These are phyloP conservation scores for Citrullus mucosospermus DNA, from an alignment of 306 rosid genomes.

Conservation along the genomic window DNA sequence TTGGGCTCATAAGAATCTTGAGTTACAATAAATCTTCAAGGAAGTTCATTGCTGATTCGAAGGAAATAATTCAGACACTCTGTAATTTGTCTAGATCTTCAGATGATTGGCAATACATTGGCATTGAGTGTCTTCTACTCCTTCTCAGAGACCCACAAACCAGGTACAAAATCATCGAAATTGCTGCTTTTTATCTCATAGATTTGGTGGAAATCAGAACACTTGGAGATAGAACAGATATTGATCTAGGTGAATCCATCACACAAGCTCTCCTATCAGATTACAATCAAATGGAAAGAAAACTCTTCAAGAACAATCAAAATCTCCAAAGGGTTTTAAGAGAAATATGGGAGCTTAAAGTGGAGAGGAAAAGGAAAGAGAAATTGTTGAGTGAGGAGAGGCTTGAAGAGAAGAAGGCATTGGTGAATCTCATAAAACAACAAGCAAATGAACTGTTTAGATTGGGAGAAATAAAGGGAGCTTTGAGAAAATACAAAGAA, in stretches of 20 bases:
- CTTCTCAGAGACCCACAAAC: conserved; percentile 60
- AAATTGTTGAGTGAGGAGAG: conserved; percentile 29
- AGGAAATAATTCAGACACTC: conserved; percentile 25
- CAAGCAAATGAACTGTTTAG: conserved; percentile 32
- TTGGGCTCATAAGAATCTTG: conserved; percentile 57
- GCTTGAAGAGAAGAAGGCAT: conserved; percentile 22
- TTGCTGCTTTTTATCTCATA: conserved; percentile 23
- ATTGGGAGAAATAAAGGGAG: conserved; percentile 36
- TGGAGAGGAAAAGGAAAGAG: conserved; percentile 50
- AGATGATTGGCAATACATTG: conserved; percentile 83
- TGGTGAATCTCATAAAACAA: conserved; percentile 25
- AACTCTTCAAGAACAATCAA: conserved; percentile 14
- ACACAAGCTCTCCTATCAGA: conserved; percentile 36
- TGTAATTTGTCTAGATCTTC: conserved; percentile 68
- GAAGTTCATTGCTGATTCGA: conserved; percentile 27
- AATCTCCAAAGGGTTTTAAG: conserved; percentile 26
- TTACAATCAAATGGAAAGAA: conserved; percentile 40
- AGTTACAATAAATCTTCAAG: conserved; percentile 51
- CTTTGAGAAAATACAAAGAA: conserved; percentile 35
- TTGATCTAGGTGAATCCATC: conserved; percentile 38
- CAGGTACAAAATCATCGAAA: conserved; percentile 39
- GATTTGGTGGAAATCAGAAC: conserved; percentile 44
- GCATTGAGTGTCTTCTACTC: conserved; percentile 57
- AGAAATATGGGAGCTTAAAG: conserved; percentile 52
- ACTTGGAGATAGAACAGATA: not conserved